Conservation (phyloP, 208 protist species). For the Acanthamoeba sp. region DNA sequence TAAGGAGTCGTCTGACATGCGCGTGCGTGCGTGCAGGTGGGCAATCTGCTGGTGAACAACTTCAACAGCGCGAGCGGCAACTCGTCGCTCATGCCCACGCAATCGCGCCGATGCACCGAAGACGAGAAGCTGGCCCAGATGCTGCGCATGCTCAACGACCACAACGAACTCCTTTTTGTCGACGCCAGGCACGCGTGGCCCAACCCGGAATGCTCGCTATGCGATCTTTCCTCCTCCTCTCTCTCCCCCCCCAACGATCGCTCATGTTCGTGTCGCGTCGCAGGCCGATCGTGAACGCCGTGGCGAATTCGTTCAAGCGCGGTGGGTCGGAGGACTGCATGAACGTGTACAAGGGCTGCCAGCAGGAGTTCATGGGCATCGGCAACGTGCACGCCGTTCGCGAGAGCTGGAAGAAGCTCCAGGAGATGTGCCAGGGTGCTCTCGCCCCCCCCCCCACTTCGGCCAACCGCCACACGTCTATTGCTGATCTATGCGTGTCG, state of each 20-base stretch:
- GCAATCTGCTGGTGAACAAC: slow-evolving; percentile 38
- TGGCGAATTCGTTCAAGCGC: slow-evolving; percentile 14
- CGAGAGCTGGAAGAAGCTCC: slow-evolving; percentile 78
- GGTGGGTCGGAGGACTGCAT: slow-evolving; percentile 15
- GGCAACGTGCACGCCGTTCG: slow-evolving; percentile 74
- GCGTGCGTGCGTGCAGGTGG: background rate
- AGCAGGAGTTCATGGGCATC: slow-evolving; percentile 79
- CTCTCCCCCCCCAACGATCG: no score
- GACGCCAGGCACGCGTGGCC: slow-evolving; percentile 85
- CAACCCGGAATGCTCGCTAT: background rate
- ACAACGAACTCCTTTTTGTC: slow-evolving; percentile 84
- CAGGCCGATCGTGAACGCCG: background rate
- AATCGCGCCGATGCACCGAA: slow-evolving; percentile 32
- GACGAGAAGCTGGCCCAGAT: slow-evolving; percentile 41
- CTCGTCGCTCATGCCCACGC: slow-evolving; percentile 2
- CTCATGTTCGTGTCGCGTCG: no score
- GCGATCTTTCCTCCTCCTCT: background rate
- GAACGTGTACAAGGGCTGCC: slow-evolving; percentile 65
- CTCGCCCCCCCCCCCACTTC: background rate
- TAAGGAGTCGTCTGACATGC: background rate
- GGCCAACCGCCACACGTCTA: background rate
- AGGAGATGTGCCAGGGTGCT: slow-evolving; percentile 9
- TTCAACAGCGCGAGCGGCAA: slow-evolving; percentile 19
- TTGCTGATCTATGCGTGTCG: background rate
- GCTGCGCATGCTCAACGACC: background rate